These are phyloP conservation scores for Leptoxyphium fumago DNA, from an alignment of 2,329 filamentous ascomycete genomes.

Conservation along the genomic window DNA sequence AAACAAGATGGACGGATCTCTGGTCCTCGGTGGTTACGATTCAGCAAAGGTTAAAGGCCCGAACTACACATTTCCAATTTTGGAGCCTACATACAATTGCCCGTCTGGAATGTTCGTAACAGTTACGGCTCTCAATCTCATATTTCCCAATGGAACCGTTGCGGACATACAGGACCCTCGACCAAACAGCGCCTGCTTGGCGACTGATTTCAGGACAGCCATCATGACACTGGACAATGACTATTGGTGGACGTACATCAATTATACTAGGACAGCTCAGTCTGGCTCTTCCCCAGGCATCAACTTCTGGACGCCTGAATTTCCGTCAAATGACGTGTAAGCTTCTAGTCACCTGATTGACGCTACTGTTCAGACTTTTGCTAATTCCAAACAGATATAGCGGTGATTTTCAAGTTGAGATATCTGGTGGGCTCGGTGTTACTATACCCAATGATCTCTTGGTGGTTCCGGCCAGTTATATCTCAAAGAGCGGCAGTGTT, in stretches of 20 bases:
- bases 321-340: not conserved
- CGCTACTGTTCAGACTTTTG: too few species aligned
- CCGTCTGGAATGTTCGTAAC: not conserved
- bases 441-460: not conserved
- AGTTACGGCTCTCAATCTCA: not conserved
- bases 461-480: not conserved
- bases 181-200: too few species aligned
- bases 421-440: not conserved
- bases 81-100: not conserved
- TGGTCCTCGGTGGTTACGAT: not conserved
- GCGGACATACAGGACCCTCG: not conserved
- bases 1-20: not conserved
- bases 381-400: not conserved
- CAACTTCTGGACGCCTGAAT: not conserved
- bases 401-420: not conserved
- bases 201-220: too few species aligned
- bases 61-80: not conserved
- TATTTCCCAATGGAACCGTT: not conserved
- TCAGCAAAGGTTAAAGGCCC: not conserved
- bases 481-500: not conserved
- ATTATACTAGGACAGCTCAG: too few species aligned
- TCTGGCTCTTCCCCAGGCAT: not conserved
- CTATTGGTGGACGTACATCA: too few species aligned
- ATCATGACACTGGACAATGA: too few species aligned
- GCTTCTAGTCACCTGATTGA: not conserved